Conservation (phyloP, 2,329 filamentous ascomycete genomes). For the Cordyceps javanica region DNA sequence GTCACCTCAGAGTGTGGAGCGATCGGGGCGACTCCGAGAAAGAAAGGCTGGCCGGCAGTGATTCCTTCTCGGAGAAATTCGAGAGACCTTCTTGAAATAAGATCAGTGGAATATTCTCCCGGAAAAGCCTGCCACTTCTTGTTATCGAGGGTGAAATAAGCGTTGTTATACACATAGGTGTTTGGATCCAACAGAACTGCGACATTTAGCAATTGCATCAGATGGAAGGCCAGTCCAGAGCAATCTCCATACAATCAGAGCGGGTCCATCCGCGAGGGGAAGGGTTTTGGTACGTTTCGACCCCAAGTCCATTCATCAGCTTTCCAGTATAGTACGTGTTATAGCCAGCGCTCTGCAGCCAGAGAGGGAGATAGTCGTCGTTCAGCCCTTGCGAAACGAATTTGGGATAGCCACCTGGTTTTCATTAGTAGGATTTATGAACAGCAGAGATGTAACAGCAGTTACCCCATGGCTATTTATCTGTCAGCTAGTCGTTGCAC, state of each 20-base stretch:
- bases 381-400: conserved; percentile 45
- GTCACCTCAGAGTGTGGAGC: conserved; percentile 29
- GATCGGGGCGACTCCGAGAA: conserved; percentile 47
- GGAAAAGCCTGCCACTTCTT: conserved; percentile 42
- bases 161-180: conserved; percentile 63
- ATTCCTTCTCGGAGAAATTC: conserved; percentile 49
- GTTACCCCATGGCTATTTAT: conserved; percentile 18
- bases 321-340: conserved; percentile 51
- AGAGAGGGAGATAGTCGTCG: conserved; percentile 43
- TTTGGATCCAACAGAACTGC: conserved; percentile 55
- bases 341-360: conserved; percentile 45
- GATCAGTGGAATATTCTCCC: conserved; percentile 47
- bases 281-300: conserved; percentile 44
- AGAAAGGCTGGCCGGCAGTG: conserved; percentile 43
- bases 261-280: conserved; percentile 50
- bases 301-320: conserved; percentile 45
- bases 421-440: neutral
- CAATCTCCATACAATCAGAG: conserved; percentile 28
- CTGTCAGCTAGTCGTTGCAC: neutral
- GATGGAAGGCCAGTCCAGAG: neutral
- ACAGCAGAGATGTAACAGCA: neutral
- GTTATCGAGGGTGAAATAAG: conserved; percentile 41
- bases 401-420: conserved; percentile 37
- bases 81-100: conserved; percentile 44
- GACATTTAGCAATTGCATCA: neutral